phyloP scores from a whole-genome alignment of 805 yeast species.

The Maudiozyma barnettii region DNA sequence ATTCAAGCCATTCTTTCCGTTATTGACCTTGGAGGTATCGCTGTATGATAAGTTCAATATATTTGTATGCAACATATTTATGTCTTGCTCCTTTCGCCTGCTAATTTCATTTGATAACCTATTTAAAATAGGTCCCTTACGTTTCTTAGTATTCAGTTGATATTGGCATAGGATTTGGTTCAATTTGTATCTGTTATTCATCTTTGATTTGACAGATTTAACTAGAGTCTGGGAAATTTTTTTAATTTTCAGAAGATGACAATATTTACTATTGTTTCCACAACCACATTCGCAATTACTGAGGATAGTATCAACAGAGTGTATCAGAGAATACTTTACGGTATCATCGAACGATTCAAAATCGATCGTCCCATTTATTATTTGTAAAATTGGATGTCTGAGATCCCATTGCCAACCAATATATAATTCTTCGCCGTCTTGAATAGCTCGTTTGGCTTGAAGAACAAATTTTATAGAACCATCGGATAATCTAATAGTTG shows the following conservation, averaged over 20 bases:
- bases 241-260: conserved; percentile 51
- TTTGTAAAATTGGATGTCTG: conserved; percentile 57
- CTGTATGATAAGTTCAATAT: background rate
- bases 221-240: conserved; percentile 51
- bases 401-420: conserved; percentile 85
- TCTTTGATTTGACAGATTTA: conserved; percentile 42
- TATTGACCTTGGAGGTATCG: background rate
- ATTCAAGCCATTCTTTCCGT: background rate
- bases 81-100: conserved; percentile 1
- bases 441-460: conserved; percentile 46
- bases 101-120: conserved; percentile 5
- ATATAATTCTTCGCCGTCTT: conserved; percentile 60
- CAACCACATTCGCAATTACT: conserved; percentile 53
- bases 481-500: conserved; percentile 33
- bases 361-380: conserved; percentile 35
- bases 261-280: conserved; percentile 40
- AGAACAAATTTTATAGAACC: conserved; percentile 43
- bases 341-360: conserved; percentile 50
- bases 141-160: conserved; percentile 19
- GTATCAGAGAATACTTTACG: conserved; percentile 45
- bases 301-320: conserved; percentile 53
- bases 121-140: conserved; percentile 23
- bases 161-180: conserved; percentile 29
- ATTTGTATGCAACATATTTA: background rate
- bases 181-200: conserved; percentile 29